These are phyloP conservation scores for Leptoxyphium fumago DNA, from an alignment of 2,329 filamentous ascomycete genomes.

Conservation along the genomic window DNA sequence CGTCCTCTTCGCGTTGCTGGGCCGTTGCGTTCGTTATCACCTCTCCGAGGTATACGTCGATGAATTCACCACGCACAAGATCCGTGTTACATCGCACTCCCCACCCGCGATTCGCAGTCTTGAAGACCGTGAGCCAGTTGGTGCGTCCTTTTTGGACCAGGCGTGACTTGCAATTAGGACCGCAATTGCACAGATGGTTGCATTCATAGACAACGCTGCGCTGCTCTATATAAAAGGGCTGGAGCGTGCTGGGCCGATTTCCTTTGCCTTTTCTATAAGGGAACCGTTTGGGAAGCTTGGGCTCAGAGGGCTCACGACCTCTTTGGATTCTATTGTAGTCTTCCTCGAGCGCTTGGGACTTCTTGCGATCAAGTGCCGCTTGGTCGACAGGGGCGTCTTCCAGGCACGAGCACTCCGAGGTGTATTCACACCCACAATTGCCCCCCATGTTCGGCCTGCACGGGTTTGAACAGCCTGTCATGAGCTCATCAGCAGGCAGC, in stretches of 20 bases:
- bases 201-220: conserved; percentile 60
- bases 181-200: conserved; percentile 55
- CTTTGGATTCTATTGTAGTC: conserved; percentile 1
- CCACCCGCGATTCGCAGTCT: conserved; percentile 62
- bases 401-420: conserved; percentile 49
- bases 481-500: conserved; percentile 42
- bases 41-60: conserved; percentile 62
- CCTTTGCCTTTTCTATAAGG: conserved; percentile 40
- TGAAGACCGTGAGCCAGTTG: conserved; percentile 62
- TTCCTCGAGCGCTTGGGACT: conserved; percentile 7
- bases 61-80: conserved; percentile 58
- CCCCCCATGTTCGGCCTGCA: conserved; percentile 44
- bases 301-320: conserved; percentile 16
- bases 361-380: conserved; percentile 16
- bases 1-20: conserved; percentile 43
- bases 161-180: conserved; percentile 51
- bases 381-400: conserved; percentile 42
- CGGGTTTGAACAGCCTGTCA: conserved; percentile 45
- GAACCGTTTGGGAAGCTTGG: conserved; percentile 35
- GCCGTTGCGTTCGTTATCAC: conserved; percentile 43
- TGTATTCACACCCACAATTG: conserved; percentile 46
- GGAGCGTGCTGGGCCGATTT: conserved; percentile 10
- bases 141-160: conserved; percentile 61
- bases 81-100: conserved; percentile 52
- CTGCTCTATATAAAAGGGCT: conserved; percentile 27